Evolutionary conservation across 2,329 filamentous ascomycete genomes (phyloP).

Genomic region (Sporothrix euskadiensis): DNA sequence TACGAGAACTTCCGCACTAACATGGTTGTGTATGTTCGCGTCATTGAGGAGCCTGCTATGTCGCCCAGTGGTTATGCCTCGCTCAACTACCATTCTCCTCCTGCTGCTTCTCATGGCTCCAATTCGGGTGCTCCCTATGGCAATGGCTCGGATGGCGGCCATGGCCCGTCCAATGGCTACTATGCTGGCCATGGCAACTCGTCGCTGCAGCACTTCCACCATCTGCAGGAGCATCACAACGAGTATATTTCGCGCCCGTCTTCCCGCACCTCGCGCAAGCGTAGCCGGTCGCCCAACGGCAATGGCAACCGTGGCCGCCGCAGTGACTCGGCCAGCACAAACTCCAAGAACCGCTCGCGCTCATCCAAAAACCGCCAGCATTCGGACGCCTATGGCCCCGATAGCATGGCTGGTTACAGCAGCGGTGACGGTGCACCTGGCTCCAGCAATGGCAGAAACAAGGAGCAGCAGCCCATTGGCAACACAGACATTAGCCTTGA

Average conservation of each 20-base stretch:
- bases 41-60: conserved; percentile 63
- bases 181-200: conserved; percentile 48
- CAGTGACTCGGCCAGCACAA: conserved; percentile 69
- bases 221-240: conserved; percentile 47
- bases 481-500: conserved; percentile 97
- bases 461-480: conserved; percentile 71
- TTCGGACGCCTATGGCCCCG: conserved; percentile 54
- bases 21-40: conserved; percentile 90
- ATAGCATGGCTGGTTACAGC: conserved; percentile 74
- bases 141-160: conserved; percentile 48
- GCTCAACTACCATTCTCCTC: conserved; percentile 31
- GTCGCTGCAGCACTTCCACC: conserved; percentile 38
- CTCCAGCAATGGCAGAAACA: conserved; percentile 73
- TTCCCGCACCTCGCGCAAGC: conserved; percentile 70
- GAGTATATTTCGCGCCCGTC: conserved; percentile 66
- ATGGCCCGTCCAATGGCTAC: conserved; percentile 44
- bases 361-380: conserved; percentile 55
- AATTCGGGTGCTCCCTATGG: not conserved
- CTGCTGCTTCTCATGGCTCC: conserved; percentile 37
- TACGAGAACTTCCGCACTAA: conserved; percentile 94
- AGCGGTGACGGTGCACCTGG: conserved; percentile 81
- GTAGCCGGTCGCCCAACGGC: conserved; percentile 72
- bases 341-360: conserved; percentile 64
- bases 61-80: conserved; percentile 45
- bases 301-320: conserved; percentile 64